Evolutionary conservation across 23 red algal genomes (phyloP), one percentile per base, ranked within the genome.

Genomic region (Chondrus crispus): DNA sequence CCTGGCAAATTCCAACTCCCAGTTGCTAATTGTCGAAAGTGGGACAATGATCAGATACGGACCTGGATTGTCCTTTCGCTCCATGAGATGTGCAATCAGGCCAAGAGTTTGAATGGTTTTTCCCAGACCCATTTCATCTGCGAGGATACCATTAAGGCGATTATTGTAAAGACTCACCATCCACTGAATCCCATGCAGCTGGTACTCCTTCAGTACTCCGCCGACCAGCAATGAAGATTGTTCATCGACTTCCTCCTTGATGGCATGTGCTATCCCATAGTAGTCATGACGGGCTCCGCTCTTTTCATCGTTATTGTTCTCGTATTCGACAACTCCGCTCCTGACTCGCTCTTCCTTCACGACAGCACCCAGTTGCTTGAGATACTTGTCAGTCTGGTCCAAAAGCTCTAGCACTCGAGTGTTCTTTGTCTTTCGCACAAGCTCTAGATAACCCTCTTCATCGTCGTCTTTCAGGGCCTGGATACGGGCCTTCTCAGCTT

Each of bases 121-220:
- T 38, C 97, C 97, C 10, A 99, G 94, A 49, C 97, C 97, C 97
- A 99, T 99, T 85, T 99, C 97, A 78, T 99, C 97, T 2, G 94
- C 97, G 26, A 99, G 84, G 49, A 99, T 95, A 26, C 97, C 97
- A 66, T 99, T 94, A 55, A 99, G 77, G 32, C 95, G 90, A 70
- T 99, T 99, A 43, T 96, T 96, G 80, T 99, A 99, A 33, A 99
- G 76, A 38, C 90, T 95, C 19, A 99, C 77, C 89, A 99, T 92
- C 97, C 97, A 99, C 69, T 99, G 93, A 51, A 99, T 84, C 32
- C 97, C 97, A 33, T 95, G 90, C 62, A 96, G 47, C 47, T 99
- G 97, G 46, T 99, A 99, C 40, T 96, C 90, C 87, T 99, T 99
- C 66, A 99, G 80, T 22, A 66, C 92, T 45, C 97, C 97, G 75